phyloP scores from a whole-genome alignment of 1,284 basidiomycete species.

The Apiotrichum siamense region DNA sequence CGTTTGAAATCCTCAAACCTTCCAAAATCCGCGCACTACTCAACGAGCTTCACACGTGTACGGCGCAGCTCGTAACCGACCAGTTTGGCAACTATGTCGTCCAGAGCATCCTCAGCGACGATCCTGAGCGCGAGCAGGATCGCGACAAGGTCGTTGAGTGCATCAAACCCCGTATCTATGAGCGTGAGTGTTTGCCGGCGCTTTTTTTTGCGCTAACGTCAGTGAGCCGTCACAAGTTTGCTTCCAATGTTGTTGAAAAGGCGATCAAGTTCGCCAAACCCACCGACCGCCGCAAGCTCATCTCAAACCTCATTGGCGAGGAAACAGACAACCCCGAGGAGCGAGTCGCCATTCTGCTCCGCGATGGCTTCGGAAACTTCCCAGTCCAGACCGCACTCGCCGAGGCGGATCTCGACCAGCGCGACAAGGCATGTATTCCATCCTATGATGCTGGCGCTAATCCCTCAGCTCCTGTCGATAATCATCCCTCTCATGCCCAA shows the following conservation, averaged over 20 bases:
- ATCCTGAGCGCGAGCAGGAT: conserved; percentile 68
- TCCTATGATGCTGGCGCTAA: not conserved
- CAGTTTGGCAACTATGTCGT: conserved; percentile 90
- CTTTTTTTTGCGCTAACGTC: not conserved
- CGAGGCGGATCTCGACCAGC: conserved; percentile 28
- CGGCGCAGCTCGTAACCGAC: conserved; percentile 70
- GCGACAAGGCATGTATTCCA: conserved; percentile 19
- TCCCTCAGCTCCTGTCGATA: conserved; percentile 27
- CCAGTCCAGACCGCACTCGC: conserved; percentile 39
- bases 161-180: conserved; percentile 71
- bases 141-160: conserved; percentile 62
- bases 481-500: conserved; percentile 30
- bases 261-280: conserved; percentile 64
- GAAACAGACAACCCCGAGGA: conserved; percentile 22
- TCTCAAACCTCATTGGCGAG: conserved; percentile 62
- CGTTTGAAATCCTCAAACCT: conserved; percentile 76
- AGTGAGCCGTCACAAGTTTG: conserved; percentile 87
- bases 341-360: conserved; percentile 27
- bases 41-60: conserved; percentile 74
- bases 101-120: conserved; percentile 71
- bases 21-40: conserved; percentile 66
- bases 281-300: conserved; percentile 60
- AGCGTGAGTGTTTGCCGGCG: conserved; percentile 40
- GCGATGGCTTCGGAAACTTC: conserved; percentile 42
- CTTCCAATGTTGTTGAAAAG: conserved; percentile 95